Evolutionary conservation across 805 yeast species (phyloP).

Genomic region (Lachancea meyersii): DNA sequence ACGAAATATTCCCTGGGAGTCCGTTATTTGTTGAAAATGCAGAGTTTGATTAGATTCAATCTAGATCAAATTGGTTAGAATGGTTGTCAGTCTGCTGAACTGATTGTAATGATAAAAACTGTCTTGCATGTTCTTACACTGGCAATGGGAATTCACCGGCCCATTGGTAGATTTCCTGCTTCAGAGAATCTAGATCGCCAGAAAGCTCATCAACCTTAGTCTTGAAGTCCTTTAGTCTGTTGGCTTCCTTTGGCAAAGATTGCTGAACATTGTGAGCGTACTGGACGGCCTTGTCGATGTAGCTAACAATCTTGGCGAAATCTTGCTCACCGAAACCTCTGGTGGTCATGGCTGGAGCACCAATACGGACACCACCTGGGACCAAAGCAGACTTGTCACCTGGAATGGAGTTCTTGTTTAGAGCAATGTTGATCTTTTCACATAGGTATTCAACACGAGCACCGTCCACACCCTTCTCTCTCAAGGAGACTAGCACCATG

Average conservation of each 20-base stretch:
- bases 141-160: constrained; percentile 79
- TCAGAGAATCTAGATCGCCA: constrained; percentile 59
- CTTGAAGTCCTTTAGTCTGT: constrained; percentile 94
- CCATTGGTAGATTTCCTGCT: constrained; percentile 81
- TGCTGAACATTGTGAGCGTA: constrained; percentile 72
- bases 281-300: constrained; percentile 72
- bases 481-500: constrained; percentile 84
- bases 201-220: constrained; percentile 66
- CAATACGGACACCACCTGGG: constrained; percentile 96
- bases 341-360: constrained; percentile 98
- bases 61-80: constrained; percentile 1
- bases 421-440: constrained; percentile 90
- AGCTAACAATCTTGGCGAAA: constrained; percentile 70
- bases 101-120: background rate
- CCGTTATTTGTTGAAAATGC: constrained; percentile 11
- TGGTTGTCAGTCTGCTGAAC: background rate
- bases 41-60: constrained; percentile 5
- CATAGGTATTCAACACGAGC: constrained; percentile 94
- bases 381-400: constrained; percentile 95
- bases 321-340: constrained; percentile 91
- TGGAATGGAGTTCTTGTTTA: constrained; percentile 96
- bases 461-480: constrained; percentile 89
- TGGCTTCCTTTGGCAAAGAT: constrained; percentile 82
- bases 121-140: constrained; percentile 33
- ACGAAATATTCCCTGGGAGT: constrained; percentile 3